Evolutionary conservation across 1,284 basidiomycete genomes (phyloP), one percentile per base, ranked within the genome.

Genomic region (Phylloboletellus chloephorus): DNA sequence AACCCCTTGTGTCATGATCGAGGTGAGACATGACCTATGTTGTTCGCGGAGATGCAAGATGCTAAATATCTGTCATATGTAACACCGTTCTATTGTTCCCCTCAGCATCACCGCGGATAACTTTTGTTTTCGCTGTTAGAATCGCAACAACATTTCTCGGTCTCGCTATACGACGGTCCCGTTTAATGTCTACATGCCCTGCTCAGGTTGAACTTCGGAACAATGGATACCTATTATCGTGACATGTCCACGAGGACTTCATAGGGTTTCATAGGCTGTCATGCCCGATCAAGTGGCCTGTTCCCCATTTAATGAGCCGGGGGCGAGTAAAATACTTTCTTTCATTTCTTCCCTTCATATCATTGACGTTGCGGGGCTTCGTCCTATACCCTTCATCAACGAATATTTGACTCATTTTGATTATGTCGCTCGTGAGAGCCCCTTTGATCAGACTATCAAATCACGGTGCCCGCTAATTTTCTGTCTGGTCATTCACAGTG

Each of bases 361-460:
- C 37, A 50, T 45, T 23, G 59, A 64, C 66, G 63, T 67, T 56
- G 67, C 64, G 29, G 66, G 65, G 31, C 67, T 52, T 60, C 67
- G 65, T 67, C 64, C 35, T 60, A 60, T 58, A 55, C 58, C 54
- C 57, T 36, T 41, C 26, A 37, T 42, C 31, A 29, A 25, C 20
- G 20, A 33, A 22, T 12, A 19, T 32, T 37, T 30, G 7, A 10
- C 10, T 29, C 37, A 0, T 32, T 36, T 39, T 34, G 3, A 57
- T 43, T 13, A 58, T 58, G 57, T 40, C 58, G 37, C 57, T 45
- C 48, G 58, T 63, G 42, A 46, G 56, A 8, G 15, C 13, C 21
- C 11, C 16, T 23, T 12, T 25, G 13, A 23, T 17, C 12, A 22
- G 25, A 13, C 15, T 20, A 32, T 31, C 13, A 20, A 11, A 31